Conservation (phyloP, 2,329 filamentous ascomycete species). For the Sarocladiaceae sp. region DNA sequence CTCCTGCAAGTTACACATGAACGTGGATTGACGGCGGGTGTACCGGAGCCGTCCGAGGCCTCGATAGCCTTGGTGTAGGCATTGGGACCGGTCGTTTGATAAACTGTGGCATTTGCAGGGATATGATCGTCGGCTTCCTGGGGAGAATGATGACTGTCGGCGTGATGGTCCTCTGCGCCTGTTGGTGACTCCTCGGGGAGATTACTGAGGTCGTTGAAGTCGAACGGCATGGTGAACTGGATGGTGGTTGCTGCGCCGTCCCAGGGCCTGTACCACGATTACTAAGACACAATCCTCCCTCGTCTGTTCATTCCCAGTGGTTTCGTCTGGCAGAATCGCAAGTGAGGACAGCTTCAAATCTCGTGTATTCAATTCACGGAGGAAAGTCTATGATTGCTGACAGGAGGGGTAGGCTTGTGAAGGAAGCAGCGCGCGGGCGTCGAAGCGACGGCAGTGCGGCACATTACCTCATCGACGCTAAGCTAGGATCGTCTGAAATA, state of each 20-base stretch:
- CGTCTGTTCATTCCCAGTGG: no score
- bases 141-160: background rate
- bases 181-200: background rate
- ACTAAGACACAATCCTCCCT: background rate
- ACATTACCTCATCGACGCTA: conserved; percentile 1
- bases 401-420: background rate
- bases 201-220: conserved; percentile 1
- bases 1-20: conserved; percentile 48
- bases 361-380: no score
- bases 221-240: background rate
- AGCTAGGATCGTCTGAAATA: background rate
- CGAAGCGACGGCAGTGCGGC: background rate
- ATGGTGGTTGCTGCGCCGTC: background rate
- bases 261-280: background rate
- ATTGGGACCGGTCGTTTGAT: conserved; percentile 35
- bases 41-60: conserved; percentile 25
- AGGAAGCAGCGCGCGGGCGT: background rate
- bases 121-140: conserved; percentile 4
- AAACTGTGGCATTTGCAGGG: conserved; percentile 30
- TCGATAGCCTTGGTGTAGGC: conserved; percentile 31
- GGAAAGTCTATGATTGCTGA: background rate
- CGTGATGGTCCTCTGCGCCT: background rate
- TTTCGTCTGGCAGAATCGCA: no score
- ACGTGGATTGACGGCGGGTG: conserved; percentile 38
- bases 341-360: no score